phyloP scores from a whole-genome alignment of 83 land plant genomes.

The Diphasiastrum complanatum region DNA sequence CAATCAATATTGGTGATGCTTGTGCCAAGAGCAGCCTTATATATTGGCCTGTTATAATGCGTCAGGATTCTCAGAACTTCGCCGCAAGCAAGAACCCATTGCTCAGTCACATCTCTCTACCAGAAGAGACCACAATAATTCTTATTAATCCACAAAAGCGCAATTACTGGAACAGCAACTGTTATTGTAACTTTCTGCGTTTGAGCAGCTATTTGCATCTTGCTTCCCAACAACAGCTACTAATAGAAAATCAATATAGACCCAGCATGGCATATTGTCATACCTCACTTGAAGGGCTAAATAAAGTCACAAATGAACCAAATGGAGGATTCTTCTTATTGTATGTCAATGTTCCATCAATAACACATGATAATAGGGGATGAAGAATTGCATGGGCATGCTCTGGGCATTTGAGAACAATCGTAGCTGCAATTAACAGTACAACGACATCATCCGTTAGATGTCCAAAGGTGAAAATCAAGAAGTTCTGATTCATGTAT shows the following conservation, averaged over 20 bases:
- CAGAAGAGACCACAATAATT: too few species aligned
- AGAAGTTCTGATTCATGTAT: too few species aligned
- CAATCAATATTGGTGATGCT: conserved; percentile 22
- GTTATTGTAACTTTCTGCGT: too few species aligned
- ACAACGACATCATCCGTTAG: background rate
- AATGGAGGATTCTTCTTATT: conserved; percentile 62
- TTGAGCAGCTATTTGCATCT: too few species aligned
- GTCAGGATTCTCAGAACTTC: conserved; percentile 80
- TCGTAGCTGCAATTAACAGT: conserved; percentile 48
- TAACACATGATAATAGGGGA: conserved; percentile 74
- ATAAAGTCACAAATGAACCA: conserved; percentile 66
- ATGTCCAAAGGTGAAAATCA: too few species aligned
- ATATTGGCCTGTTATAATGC: conserved; percentile 82
- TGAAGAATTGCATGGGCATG: conserved; percentile 84
- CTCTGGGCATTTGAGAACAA: conserved; percentile 89
- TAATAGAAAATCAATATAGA: too few species aligned
- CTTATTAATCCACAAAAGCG: too few species aligned
- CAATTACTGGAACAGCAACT: too few species aligned
- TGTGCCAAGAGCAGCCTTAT: conserved; percentile 39
- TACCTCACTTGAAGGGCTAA: conserved; percentile 79
- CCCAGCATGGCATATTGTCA: background rate
- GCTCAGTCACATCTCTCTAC: conserved; percentile 82
- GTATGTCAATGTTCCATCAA: conserved; percentile 76
- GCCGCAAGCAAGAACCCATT: conserved; percentile 90
- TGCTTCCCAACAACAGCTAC: too few species aligned